A percentile compares a stretch with the other conserved stretches of the same genome.
phyloP scores from a whole-genome alignment of 257 asterid genomes.

The Linaria vulgaris region DNA sequence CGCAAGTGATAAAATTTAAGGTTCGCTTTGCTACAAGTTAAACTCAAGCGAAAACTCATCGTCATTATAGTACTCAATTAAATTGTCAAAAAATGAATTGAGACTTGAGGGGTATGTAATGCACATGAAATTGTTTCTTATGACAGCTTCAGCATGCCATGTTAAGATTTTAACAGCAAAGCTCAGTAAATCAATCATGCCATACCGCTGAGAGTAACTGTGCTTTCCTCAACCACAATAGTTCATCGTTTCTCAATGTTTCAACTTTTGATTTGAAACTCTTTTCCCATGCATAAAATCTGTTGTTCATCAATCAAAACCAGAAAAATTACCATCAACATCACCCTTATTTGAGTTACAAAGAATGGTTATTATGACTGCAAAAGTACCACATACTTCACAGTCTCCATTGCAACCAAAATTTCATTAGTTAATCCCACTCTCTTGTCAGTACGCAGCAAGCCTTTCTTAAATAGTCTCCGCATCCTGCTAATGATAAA shows the following conservation, averaged over 20 bases:
- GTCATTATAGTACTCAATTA: background rate
- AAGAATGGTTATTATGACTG: background rate
- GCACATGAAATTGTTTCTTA: slow-evolving; percentile 1
- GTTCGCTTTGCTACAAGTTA: slow-evolving; percentile 17
- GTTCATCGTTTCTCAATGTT: slow-evolving; percentile 61
- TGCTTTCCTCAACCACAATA: slow-evolving; percentile 75
- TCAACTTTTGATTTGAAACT: slow-evolving; percentile 78
- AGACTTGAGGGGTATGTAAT: background rate
- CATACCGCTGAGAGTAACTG: slow-evolving; percentile 76
- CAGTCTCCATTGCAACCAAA: slow-evolving; percentile 84
- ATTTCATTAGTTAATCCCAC: slow-evolving; percentile 84
- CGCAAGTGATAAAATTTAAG: slow-evolving; percentile 22
- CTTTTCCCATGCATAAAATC: slow-evolving; percentile 86
- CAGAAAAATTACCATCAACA: slow-evolving; percentile 5
- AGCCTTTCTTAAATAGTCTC: slow-evolving; percentile 68
- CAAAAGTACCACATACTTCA: slow-evolving; percentile 50
- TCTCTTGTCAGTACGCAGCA: slow-evolving; percentile 79
- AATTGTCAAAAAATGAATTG: no score
- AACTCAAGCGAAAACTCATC: background rate
- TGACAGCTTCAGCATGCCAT: background rate
- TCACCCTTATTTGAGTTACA: slow-evolving; percentile 6
- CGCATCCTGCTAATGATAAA: slow-evolving; percentile 69
- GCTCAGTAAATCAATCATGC: slow-evolving; percentile 13
- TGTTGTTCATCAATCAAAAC: slow-evolving; percentile 31
- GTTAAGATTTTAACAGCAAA: background rate